Evolutionary conservation across 2,329 filamentous ascomycete species (phyloP).

Genomic region (Colletotrichum simmondsii): DNA sequence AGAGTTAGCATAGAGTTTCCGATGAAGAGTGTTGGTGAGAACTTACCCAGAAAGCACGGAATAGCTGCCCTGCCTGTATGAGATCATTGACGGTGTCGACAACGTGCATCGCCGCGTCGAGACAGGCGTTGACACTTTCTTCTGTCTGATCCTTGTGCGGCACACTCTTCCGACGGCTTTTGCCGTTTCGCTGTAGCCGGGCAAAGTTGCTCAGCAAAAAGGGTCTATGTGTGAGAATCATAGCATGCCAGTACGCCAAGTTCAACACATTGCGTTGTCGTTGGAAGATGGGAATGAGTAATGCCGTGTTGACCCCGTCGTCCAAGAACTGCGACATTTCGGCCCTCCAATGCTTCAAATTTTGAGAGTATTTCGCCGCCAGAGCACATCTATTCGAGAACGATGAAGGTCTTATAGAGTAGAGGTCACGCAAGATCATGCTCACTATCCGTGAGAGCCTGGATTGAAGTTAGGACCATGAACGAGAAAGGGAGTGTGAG

Average conservation of each 20-base stretch:
- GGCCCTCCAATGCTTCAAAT: constrained; percentile 47
- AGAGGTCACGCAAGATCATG: constrained; percentile 47
- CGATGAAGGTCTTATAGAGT: constrained; percentile 48
- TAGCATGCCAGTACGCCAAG: constrained; percentile 54
- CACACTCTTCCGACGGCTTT: constrained; percentile 3
- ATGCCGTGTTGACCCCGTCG: constrained; percentile 45
- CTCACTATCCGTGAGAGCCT: constrained; percentile 49
- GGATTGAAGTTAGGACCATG: background rate
- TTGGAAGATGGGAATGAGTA: constrained; percentile 52
- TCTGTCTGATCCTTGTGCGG: constrained; percentile 26
- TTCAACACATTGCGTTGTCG: constrained; percentile 54
- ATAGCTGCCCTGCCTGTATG: constrained; percentile 47
- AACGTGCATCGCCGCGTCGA: constrained; percentile 52
- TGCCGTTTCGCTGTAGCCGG: constrained; percentile 35
- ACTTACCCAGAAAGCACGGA: constrained; percentile 53
- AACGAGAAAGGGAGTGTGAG: background rate
- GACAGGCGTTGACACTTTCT: constrained; percentile 41
- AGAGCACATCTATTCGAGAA: constrained; percentile 37
- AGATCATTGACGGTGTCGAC: constrained; percentile 51
- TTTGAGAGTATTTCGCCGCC: constrained; percentile 42
- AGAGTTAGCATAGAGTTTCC: background rate
- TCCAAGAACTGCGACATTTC: constrained; percentile 51
- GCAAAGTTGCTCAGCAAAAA: constrained; percentile 50
- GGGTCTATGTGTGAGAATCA: constrained; percentile 51
- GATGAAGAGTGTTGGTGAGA: background rate